Evolutionary conservation across 1,139 yeast species (phyloP), one percentile per base, ranked within the genome.

Genomic region (Protomyces arabidopsidicola): DNA sequence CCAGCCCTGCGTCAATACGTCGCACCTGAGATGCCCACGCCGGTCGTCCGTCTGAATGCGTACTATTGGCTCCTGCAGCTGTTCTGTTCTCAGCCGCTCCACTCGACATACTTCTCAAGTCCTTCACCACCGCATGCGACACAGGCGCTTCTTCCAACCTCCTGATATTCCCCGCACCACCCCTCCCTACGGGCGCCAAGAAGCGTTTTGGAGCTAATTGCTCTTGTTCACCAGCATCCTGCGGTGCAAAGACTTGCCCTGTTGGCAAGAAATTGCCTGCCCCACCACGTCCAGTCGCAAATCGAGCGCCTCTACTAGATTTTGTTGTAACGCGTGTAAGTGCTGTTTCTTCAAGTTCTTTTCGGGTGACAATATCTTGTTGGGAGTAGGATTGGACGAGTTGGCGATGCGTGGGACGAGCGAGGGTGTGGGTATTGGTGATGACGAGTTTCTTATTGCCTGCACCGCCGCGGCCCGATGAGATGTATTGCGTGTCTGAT

Each of bases 231-330:
- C 27, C 18, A 18, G 56, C 45, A 6, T 38, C 39, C 24, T 34
- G 39, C 8, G 55, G 56, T 6, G 53, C 34, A 20, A 55, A 55
- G 14, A 45, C 62, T 18, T 51, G 55, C 3, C 62, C 62, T 3
- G 45, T 38, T 27, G 62, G 62, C 20, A 58, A 39, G 27, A 58
- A 51, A 20, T 58, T 58, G 42, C 62, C 62, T 14, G 62, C 62
- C 3, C 62, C 62, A 2, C 62, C 62, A 12, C 62, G 62, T 10
- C 62, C 62, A 6, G 56, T 58, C 9, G 62, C 55, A 38, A 58
- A 58, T n/a, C 62, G 27, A 14, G 62, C 62, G 4, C 62, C 62
- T 18, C 39, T 34, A 4, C 56, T 51, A 5, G 53, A 50, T 27
- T 42, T 52, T 10, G 62, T 58, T 18, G 62, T 38, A 27, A 58